Conservation (phyloP, 2,329 filamentous ascomycete genomes). For the Myriosclerotinia scirpicola region DNA sequence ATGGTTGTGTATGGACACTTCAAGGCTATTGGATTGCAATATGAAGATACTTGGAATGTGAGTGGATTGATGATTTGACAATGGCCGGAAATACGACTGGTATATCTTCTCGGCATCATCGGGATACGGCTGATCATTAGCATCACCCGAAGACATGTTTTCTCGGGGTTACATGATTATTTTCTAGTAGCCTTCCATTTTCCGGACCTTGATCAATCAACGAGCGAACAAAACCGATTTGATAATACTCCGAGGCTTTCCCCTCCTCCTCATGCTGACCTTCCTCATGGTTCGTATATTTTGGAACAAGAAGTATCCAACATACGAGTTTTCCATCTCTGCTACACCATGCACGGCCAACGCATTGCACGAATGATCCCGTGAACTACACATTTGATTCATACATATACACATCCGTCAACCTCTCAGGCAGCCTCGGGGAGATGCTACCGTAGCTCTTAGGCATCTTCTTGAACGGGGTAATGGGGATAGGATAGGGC, state of each 20-base stretch:
- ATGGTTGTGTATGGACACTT: neutral
- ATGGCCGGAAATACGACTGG: neutral
- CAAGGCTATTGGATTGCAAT: neutral
- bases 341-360: slow-evolving; percentile 19
- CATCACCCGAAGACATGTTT: neutral
- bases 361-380: slow-evolving; percentile 17
- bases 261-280: neutral
- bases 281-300: no score
- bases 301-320: neutral
- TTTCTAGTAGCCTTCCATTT: neutral
- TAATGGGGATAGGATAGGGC: slow-evolving; percentile 1
- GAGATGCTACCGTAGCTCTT: neutral
- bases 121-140: neutral
- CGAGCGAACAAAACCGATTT: neutral
- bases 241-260: neutral
- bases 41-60: neutral
- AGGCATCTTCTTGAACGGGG: neutral
- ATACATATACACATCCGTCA: neutral
- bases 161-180: neutral
- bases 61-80: neutral
- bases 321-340: slow-evolving; percentile 4
- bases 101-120: neutral
- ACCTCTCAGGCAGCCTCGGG: slow-evolving; percentile 1
- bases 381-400: slow-evolving; percentile 11
- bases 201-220: neutral